phyloP scores from a whole-genome alignment of 176 grass and related monocot species.

The Avena eriantha region DNA sequence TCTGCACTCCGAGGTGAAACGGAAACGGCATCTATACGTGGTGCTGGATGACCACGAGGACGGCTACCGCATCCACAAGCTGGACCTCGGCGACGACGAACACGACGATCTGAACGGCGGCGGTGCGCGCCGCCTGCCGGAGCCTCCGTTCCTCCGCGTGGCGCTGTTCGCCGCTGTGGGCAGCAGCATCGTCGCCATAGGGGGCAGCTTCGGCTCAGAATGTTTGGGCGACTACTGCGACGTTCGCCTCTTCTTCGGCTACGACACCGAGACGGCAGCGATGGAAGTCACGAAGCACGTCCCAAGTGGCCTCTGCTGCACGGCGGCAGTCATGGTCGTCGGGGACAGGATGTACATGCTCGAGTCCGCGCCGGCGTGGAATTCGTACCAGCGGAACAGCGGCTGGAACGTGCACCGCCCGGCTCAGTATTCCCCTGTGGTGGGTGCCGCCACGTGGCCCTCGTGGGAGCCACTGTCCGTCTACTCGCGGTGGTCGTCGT shows the following conservation, averaged over 20 bases:
- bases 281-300: neutral
- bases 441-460: neutral
- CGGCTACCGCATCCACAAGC: neutral
- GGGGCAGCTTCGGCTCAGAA: neutral
- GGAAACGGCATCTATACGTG: neutral
- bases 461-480: neutral
- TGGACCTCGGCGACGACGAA: neutral
- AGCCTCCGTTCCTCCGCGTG: neutral
- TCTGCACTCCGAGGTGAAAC: neutral
- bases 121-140: neutral
- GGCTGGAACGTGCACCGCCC: neutral
- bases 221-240: neutral
- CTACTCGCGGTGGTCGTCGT: neutral
- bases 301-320: neutral
- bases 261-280: neutral
- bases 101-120: neutral
- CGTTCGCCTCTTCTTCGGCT: neutral
- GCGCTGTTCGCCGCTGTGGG: neutral
- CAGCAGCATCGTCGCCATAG: neutral
- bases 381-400: neutral
- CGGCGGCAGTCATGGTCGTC: neutral
- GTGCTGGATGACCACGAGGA: neutral
- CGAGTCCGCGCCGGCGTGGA: neutral
- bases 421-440: neutral
- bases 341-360: neutral